Percentiles rank a stretch among this genome's conserved stretches.
Conservation (phyloP, 768 basidiomycete species). For the Lentinula lateritia region DNA sequence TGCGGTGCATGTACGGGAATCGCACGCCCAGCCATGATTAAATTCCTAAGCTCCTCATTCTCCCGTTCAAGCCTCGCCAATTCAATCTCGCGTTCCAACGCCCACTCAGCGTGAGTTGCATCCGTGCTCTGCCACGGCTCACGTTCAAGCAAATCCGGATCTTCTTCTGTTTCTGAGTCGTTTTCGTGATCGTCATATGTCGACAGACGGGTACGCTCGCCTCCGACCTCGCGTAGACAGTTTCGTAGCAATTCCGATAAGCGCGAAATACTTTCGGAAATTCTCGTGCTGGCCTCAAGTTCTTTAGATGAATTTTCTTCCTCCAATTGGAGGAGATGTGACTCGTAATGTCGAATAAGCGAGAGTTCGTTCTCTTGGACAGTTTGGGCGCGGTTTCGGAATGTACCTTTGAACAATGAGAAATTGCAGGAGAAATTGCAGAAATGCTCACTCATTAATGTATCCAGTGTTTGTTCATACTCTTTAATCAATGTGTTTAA, state of each 20-base stretch:
- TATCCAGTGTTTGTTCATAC: conserved; percentile 94
- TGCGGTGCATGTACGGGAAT: conserved; percentile 2
- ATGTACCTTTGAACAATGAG: conserved; percentile 35
- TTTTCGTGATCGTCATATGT: conserved; percentile 2
- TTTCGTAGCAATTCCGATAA: conserved; percentile 66
- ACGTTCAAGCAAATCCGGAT: conserved; percentile 4
- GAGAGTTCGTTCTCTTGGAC: conserved; percentile 90
- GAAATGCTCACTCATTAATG: conserved; percentile 66
- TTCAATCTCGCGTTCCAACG: conserved; percentile 88
- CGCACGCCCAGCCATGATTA: conserved; percentile 50
- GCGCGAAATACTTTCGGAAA: conserved; percentile 64
- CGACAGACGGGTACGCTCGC: conserved; percentile 43
- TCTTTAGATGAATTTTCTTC: conserved; percentile 57
- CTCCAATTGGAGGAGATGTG: conserved; percentile 70
- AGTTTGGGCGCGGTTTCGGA: conserved; percentile 86
- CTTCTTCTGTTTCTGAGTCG: not conserved
- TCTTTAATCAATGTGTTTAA: conserved; percentile 87
- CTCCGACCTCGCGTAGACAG: conserved; percentile 62
- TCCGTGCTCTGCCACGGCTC: conserved; percentile 29
- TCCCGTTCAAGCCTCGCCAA: conserved; percentile 82
- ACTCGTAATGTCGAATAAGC: conserved; percentile 87
- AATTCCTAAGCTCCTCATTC: conserved; percentile 72
- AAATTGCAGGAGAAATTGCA: not conserved
- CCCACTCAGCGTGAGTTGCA: conserved; percentile 55
- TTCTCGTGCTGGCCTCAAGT: conserved; percentile 55